Conservation (phyloP, 306 rosid genomes). For the Calophaca sinica region DNA sequence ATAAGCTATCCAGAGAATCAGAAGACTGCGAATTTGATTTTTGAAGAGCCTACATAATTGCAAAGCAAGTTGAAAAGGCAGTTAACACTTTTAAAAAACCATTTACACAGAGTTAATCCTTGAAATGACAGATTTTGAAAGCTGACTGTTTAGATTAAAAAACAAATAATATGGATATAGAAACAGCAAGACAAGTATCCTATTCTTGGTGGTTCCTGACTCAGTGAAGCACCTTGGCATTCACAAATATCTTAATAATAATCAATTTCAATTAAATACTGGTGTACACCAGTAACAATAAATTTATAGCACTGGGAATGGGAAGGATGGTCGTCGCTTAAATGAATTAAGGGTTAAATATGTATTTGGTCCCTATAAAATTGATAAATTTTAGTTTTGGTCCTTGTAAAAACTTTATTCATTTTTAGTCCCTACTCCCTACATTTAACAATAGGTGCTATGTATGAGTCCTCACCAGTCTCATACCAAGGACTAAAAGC, state of each 20-base stretch:
- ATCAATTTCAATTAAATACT: neutral
- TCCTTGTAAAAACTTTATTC: too few species aligned
- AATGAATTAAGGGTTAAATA: too few species aligned
- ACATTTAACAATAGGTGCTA: too few species aligned
- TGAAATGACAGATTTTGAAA: neutral
- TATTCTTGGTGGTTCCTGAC: too few species aligned
- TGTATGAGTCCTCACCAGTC: too few species aligned
- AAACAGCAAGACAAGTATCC: too few species aligned
- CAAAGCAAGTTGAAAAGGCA: constrained; percentile 41
- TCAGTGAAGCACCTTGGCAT: neutral
- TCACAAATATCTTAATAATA: neutral
- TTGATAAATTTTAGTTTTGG: too few species aligned
- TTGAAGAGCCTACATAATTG: constrained; percentile 56
- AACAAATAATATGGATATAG: too few species aligned
- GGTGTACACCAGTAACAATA: neutral
- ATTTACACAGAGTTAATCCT: constrained; percentile 34
- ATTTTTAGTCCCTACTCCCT: too few species aligned
- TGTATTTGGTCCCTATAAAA: too few species aligned
- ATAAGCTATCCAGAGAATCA: constrained; percentile 88
- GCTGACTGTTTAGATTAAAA: too few species aligned
- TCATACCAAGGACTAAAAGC: too few species aligned
- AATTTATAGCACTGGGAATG: neutral
- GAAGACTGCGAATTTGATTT: constrained; percentile 69
- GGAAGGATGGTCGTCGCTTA: neutral
- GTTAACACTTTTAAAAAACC: constrained; percentile 32